Base-by-base conservation (phyloP, 345 rosid genomes). In the Eucalyptus shirleyi region DNA sequence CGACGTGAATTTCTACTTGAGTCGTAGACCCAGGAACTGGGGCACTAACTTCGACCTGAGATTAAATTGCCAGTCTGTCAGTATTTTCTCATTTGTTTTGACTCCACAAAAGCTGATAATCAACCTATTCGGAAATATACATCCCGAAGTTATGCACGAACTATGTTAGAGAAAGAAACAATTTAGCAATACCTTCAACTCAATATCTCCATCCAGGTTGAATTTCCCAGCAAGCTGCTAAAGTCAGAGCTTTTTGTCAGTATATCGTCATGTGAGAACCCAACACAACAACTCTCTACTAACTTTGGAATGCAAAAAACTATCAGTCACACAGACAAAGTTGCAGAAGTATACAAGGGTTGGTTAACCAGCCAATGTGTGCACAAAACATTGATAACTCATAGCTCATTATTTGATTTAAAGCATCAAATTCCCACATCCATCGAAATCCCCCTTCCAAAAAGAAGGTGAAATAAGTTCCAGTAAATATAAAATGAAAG, bases 191-290 rank as follows among this genome's bases (percentile, higher is more conserved):
- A 98, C 99, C 99, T 96, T 95, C 94, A 98, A 91, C 88, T 98
- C 98, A 32, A 93, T 91, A 92, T 95, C 93, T 87, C 98, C 98
- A 88, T 94, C 99, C 88, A 98, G 95, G 81, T 86, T 93, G 96
- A 94, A 98, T 93, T 94, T 98, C 89, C 93, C 96, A 3, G 92
- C 93, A 87, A 93, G 92, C 96, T 96, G 97, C 92, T 67, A 88
- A 45, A 94, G 87, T 89, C 2, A 65, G 92, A 92, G 82, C 88
- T 88, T 60, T 87, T 67, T 15, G 37, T 89, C 65, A 89, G 88
- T 62, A 51, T 40, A 50, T 89, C 50, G 69, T 32, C 49, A 50
- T 37, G 18, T 83, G 28, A 92, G 77, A 94, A 92, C 88, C 90
- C 37, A 53, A 77, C 49, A 45, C 44, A 87, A 44, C 23, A 37